phyloP scores from a whole-genome alignment of 2,329 filamentous ascomycete genomes.

The Cytospora piceicola region DNA sequence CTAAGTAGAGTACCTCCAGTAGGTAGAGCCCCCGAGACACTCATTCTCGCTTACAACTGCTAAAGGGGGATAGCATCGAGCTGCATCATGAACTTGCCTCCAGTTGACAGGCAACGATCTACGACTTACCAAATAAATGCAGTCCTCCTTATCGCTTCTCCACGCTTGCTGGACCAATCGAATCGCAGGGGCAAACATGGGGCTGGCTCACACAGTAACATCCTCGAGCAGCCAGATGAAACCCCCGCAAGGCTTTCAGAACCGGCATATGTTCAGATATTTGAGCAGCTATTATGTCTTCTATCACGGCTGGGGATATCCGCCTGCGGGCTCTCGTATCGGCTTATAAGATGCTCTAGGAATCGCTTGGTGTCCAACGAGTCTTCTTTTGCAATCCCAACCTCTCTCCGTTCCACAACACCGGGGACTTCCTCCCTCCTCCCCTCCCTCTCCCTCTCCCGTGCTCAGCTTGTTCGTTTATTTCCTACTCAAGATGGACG shows the following conservation, averaged over 20 bases:
- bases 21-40: neutral
- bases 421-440: neutral
- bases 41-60: neutral
- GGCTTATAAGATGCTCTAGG: neutral
- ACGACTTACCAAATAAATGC: conserved; percentile 15
- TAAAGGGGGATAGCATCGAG: neutral
- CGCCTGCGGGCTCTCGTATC: neutral
- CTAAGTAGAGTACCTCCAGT: no score
- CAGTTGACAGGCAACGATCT: neutral
- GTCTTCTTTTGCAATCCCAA: neutral
- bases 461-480: neutral
- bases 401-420: neutral
- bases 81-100: neutral
- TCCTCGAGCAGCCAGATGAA: conserved; percentile 8
- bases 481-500: neutral
- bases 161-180: conserved; percentile 16
- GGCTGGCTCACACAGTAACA: neutral
- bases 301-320: neutral
- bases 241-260: conserved; percentile 15
- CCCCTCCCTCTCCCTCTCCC: neutral
- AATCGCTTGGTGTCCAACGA: neutral
- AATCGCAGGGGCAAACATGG: conserved; percentile 16
- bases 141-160: conserved; percentile 19
- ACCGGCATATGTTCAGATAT: conserved; percentile 7
- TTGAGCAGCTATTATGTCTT: neutral